Percentiles rank a stretch among this genome's conserved stretches.
Conservation (phyloP, 345 rosid species). For the Dovyalis caffra region DNA sequence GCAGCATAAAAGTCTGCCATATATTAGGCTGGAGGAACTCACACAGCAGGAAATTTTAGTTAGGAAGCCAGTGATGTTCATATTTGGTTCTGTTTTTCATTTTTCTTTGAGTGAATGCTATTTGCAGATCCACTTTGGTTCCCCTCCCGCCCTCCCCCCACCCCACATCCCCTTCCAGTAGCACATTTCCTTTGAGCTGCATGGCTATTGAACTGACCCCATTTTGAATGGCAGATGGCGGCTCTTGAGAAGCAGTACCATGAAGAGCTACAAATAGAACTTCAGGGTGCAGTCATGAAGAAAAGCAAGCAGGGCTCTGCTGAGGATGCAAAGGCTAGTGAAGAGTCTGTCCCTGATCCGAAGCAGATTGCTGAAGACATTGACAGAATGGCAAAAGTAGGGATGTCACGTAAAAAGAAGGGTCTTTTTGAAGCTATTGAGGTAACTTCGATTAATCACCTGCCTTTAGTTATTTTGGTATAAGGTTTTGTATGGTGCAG, state of each 20-base stretch:
- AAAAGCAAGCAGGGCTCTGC: conserved; percentile 20
- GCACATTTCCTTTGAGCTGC: too few species aligned
- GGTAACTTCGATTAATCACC: conserved; percentile 39
- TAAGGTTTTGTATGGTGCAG: neutral
- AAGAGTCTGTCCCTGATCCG: conserved; percentile 37
- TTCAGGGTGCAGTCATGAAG: conserved; percentile 33
- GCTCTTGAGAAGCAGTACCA: conserved; percentile 77
- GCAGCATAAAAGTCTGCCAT: too few species aligned
- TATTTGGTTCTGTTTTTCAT: too few species aligned
- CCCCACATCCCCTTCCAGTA: too few species aligned
- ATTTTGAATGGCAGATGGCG: conserved; percentile 56
- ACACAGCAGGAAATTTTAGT: too few species aligned
- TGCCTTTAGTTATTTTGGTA: neutral
- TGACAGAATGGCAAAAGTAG: conserved; percentile 30
- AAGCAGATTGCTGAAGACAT: conserved; percentile 44
- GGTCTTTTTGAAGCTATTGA: conserved; percentile 59
- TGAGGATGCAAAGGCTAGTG: conserved; percentile 28
- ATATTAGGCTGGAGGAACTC: too few species aligned
- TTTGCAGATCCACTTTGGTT: too few species aligned
- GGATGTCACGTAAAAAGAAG: conserved; percentile 71
- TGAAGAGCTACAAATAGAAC: conserved; percentile 70
- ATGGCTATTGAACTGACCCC: neutral
- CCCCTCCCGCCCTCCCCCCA: too few species aligned
- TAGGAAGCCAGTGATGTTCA: too few species aligned
- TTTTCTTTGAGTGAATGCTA: too few species aligned